Evolutionary conservation across 805 yeast species (phyloP), one percentile per base, ranked within the genome.

Genomic region (Starmerella geochares): DNA sequence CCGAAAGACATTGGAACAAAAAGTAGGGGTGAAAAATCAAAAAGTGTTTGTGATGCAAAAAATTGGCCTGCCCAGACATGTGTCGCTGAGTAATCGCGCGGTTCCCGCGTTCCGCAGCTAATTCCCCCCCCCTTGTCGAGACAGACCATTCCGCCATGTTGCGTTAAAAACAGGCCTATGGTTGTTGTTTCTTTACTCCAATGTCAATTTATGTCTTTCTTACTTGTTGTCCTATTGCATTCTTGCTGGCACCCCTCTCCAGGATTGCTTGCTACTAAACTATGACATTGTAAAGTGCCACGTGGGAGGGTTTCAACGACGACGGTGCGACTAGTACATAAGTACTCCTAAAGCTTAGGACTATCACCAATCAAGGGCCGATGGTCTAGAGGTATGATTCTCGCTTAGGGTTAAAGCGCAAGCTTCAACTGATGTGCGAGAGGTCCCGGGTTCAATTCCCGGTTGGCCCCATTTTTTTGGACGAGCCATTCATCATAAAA

Each of bases 1-100:
- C 71, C 66, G 62, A 70, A 71, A 57, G 69, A 70, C 72, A 69
- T 70, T 53, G 56, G 52, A 47, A 19, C 38, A 41, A 49, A 21
- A 17, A 28, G 21, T 24, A 37, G 39, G 44, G 14, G 48, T 27
- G 24, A 29, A 32, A 48, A 19, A 36, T 25, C 6, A 23, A 29
- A 39, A 43, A 42, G 28, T 11, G 49, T 32, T 39, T 19, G 19
- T 21, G 31, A 24, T 23, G 40, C 44, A 50, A 47, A 50, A 43
- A 43, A 5, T n/a, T 25, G 16, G 32, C 23, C 16, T 14, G 3
- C 13, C 44, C 33, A 17, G 16, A 25, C 7, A 5, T 24, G 42
- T 14, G 35, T 7, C 27, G 44, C 32, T 40, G n/a, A 40, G 24
- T 38, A 38, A 38, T 17, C 7, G 24, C 11, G 24, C 8, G 3